Evolutionary conservation across 441 rosid genomes (phyloP).

Genomic region (Pelargonium cotyledonis): DNA sequence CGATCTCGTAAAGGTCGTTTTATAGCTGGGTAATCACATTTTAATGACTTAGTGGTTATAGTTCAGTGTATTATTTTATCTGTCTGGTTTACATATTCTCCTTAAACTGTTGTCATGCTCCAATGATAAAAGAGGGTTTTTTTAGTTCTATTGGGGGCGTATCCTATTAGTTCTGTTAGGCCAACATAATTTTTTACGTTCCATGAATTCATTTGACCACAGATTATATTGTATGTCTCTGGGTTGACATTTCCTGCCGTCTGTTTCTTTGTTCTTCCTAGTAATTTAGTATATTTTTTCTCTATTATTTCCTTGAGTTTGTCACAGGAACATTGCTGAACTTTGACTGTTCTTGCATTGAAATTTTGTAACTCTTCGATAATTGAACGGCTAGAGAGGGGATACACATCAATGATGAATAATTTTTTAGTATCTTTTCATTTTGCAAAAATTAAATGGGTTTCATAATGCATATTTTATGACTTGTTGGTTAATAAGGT

Average conservation of each 20-base stretch:
- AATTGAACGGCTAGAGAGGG: too few species aligned
- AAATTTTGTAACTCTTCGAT: background rate
- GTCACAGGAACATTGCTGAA: background rate
- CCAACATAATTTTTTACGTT: background rate
- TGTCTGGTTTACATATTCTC: background rate
- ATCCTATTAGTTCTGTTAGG: background rate
- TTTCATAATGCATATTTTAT: conserved; percentile 2
- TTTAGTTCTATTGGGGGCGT: conserved; percentile 3
- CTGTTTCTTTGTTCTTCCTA: background rate
- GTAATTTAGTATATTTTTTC: background rate
- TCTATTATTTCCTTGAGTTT: background rate
- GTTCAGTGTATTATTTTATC: conserved; percentile 11
- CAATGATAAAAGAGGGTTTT: background rate
- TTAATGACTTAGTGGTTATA: conserved; percentile 7
- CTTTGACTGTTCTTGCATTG: background rate
- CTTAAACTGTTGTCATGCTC: background rate
- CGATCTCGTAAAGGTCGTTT: conserved; percentile 93
- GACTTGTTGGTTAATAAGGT: background rate
- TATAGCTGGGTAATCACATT: conserved; percentile 76
- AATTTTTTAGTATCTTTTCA: background rate
- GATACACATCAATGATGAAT: background rate
- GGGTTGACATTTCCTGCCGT: background rate
- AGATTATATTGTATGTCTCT: background rate
- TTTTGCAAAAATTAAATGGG: background rate
- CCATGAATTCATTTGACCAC: background rate